These are phyloP conservation scores for Grigorovia jiainica DNA, from an alignment of 805 yeast genomes.

Conservation along the genomic window DNA sequence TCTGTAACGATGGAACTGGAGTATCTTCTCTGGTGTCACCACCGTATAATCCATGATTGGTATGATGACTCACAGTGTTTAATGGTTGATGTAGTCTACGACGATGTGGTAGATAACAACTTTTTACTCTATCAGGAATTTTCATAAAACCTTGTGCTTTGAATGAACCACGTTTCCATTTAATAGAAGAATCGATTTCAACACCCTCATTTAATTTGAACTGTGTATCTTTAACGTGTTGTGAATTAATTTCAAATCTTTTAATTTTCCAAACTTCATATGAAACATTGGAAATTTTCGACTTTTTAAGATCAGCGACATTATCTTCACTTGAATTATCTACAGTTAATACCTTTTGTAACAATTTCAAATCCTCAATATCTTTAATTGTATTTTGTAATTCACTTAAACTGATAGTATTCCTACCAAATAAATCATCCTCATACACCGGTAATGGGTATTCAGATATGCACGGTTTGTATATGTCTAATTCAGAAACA, in stretches of 20 bases:
- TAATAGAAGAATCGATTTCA: constrained; percentile 23
- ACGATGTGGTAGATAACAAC: constrained; percentile 75
- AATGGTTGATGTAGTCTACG: constrained; percentile 59
- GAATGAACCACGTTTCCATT: constrained; percentile 45
- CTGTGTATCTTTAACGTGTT: constrained; percentile 11
- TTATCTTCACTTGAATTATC: neutral
- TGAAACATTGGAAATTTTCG: constrained; percentile 4
- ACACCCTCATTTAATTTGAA: constrained; percentile 19
- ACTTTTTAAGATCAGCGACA: neutral
- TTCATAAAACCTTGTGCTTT: constrained; percentile 66
- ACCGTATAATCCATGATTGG: constrained; percentile 31
- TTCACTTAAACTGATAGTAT: constrained; percentile 28
- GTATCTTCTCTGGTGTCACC: constrained; percentile 30
- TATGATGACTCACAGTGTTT: constrained; percentile 57
- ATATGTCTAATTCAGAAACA: constrained; percentile 19
- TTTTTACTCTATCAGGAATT: constrained; percentile 62
- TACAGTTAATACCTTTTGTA: constrained; percentile 35
- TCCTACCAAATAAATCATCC: constrained; percentile 19
- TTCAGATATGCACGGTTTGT: constrained; percentile 40
- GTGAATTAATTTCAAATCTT: constrained; percentile 9
- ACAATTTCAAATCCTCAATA: constrained; percentile 57
- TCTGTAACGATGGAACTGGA: constrained; percentile 5
- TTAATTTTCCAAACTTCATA: constrained; percentile 20
- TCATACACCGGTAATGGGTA: constrained; percentile 50
- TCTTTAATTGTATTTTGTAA: constrained; percentile 54